Evolutionary conservation across 2,329 filamentous ascomycete genomes (phyloP), one percentile per base, ranked within the genome.

Genomic region (Paracoccidioides brasiliensis): DNA sequence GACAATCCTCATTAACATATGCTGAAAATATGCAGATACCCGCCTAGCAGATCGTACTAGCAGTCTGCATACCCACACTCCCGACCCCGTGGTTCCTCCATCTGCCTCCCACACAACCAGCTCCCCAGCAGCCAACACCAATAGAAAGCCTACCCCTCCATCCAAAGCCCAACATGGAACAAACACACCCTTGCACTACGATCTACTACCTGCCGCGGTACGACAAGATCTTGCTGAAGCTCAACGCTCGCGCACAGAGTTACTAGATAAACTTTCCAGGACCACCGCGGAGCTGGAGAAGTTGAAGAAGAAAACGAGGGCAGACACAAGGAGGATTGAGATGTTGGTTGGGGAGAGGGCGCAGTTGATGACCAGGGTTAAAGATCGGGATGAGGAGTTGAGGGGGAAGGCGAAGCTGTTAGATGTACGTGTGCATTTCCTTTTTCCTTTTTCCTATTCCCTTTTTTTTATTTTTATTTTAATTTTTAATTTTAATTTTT

Each of bases 371-470:
- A 78, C 82, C 44, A 84, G 84, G 59, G 73, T 95, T 43, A 83
- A 81, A 60, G 91, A 96, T 69, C 77, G 86, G 35, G 88, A 94
- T 59, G 88, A 94, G 64, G 93, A 97, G 74, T 72, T 96, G 37
- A 80, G 79, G 55, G 88, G 83, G 57, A 96, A 96, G 75, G 82
- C 83, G 37, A 88, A 90, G 68, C 74, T 96, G 60, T 79, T 95
- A 2, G 85, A 90, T 75, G 83, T 85, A 71, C 51, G 74, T 64
- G 33, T 10, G 2, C 35, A 37, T 30, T 3, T 9, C 15, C 28
- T 52, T 48, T 38, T 15, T 14, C 30, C 40, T 33, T 15, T 9
- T 43, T 40, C 22, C 40, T 55, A 53, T 40, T 52, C 46, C 7
- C 6, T 15, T 14, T 15, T 49, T 49, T 35, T 3, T 49, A 0